Base-by-base conservation (phyloP, 805 yeast species). In the Candida arabinofermentans region DNA sequence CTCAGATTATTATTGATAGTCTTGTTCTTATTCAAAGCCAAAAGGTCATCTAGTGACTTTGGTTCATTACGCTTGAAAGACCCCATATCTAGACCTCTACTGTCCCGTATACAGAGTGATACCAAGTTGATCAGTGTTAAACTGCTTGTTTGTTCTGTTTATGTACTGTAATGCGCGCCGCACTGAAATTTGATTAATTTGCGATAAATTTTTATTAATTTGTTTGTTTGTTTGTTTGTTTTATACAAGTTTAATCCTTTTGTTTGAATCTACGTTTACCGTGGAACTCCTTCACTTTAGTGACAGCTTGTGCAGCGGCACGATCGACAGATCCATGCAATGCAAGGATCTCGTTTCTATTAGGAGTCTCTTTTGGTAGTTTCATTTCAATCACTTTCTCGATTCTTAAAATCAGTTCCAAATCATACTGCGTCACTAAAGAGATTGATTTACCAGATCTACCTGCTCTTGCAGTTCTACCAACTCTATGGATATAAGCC, bases 381-480 rank as follows among this genome's bases (percentile, higher is more conserved):
- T 85, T 88, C 71, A 82, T 85, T 40, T 75, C 83, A 41, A 93
- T 75, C 8, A 85, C 97, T 40, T 81, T 82, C 63, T 93, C 99
- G 39, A 93, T 90, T 58, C 96, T 74, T 50, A 89, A 68, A 57
- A 87, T 86, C 54, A 89, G 68, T 62, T 90, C 97, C 46, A 93
- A 70, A 62, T 93, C 99, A 61, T 93, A 93, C 63, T 93, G 99
- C 0, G 98, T 90, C 24, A 89, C 95, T 43, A 90, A 68, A 2
- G 96, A 84, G 14, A 90, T 72, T 3, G 96, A 86, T 59, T 83
- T 85, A 37, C 96, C 96, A 0, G 91, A 79, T 53, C 89, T 75
- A 16, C 96, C 96, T 1, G 96, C 95, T 64, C 96, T 82, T 2
- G 97, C 96, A 10, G 99, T 91, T 78, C 99, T 86, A 69, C 99